Percentiles rank a stretch among this genome's conserved stretches.
These are phyloP conservation scores for Quaeritorhiza haematococci DNA, from an alignment of 371 early-diverging fungal genomes.

Conservation along the genomic window DNA sequence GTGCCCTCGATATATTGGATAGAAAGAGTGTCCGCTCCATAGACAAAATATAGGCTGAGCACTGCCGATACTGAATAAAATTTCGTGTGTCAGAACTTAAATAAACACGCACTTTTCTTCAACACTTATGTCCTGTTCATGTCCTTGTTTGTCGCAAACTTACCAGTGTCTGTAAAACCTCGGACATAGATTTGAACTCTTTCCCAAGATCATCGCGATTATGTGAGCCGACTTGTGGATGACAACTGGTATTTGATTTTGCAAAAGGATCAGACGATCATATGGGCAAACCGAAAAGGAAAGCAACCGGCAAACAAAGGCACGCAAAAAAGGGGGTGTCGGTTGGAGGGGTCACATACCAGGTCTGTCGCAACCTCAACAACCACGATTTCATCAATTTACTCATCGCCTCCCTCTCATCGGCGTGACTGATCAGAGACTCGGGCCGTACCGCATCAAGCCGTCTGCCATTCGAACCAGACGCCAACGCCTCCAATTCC, in stretches of 20 bases:
- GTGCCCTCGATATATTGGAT: constrained; percentile 20
- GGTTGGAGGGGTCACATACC: constrained; percentile 12
- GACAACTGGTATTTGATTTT: constrained; percentile 29
- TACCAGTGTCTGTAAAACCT: constrained; percentile 50
- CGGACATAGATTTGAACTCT: constrained; percentile 18
- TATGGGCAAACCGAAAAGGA: no score
- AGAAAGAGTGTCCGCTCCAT: constrained; percentile 14
- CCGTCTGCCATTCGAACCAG: no score
- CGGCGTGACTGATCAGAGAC: not conserved
- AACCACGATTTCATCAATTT: constrained; percentile 20
- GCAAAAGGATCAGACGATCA: no score
- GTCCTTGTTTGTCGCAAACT: no score
- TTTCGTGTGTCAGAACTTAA: no score
- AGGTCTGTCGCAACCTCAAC: constrained; percentile 32
- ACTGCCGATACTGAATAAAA: no score
- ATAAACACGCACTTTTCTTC: no score
- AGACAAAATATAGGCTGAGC: constrained; percentile 2
- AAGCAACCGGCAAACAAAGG: no score
- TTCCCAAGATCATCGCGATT: constrained; percentile 40
- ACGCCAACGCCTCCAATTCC: no score
- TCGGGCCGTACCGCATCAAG: no score
- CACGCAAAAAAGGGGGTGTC: no score
- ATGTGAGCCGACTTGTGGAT: constrained; percentile 47
- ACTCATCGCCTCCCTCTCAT: constrained; percentile 23
- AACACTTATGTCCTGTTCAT: no score